Base-by-base conservation (phyloP, 2,329 filamentous ascomycete genomes). In the Fonsecaea pugnacius region DNA sequence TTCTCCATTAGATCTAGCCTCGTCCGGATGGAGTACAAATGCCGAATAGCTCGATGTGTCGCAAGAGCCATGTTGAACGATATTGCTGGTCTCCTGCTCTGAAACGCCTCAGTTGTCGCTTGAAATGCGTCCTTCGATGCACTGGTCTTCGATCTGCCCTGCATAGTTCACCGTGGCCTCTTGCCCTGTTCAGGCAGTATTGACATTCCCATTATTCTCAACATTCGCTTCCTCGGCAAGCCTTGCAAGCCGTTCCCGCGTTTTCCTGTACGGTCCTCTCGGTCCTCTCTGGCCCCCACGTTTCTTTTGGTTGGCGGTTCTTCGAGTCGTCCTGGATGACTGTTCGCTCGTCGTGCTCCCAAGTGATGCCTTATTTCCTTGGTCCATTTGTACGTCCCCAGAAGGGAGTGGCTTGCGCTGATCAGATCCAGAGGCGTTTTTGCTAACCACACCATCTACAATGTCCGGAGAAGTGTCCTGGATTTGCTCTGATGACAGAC, bases 211-310 rank as follows among this genome's bases (percentile, higher is more conserved):
- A 4, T 9, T 21, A 10, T 48, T 48, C 43, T 7, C 18, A 2
- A 21, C 43, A 24, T 27, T 48, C 43, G 7, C 43, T 24, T 51
- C 30, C 27, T 33, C 9, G 32, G 32, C 40, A 16, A 32, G 27
- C 46, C 24, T 58, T 6, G 54, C 60, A 36, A 54, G 32, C 21
- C 55, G 27, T 27, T 63, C 60, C 24, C 55, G 35, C 3, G 60
- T 63, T 54, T 63, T 63, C 40, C 46, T 36, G 36, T 58, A 63
- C 10, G 60, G 55, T 14, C 60, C 53, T 58, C 60, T 58, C 14
- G 54, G 60, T 21, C 43, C 60, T 53, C 60, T 58, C 58, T 53
- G 24, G 4, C 16, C 9, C 16, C n/a, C 33, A 30, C 40, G n/a
- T 33, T 46, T 43, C 30, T 27, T 38, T 53, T 24, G 33, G 12